These are phyloP conservation scores for Aureobasidium mangrovei DNA, from an alignment of 2,329 filamentous ascomycete genomes.

Conservation along the genomic window DNA sequence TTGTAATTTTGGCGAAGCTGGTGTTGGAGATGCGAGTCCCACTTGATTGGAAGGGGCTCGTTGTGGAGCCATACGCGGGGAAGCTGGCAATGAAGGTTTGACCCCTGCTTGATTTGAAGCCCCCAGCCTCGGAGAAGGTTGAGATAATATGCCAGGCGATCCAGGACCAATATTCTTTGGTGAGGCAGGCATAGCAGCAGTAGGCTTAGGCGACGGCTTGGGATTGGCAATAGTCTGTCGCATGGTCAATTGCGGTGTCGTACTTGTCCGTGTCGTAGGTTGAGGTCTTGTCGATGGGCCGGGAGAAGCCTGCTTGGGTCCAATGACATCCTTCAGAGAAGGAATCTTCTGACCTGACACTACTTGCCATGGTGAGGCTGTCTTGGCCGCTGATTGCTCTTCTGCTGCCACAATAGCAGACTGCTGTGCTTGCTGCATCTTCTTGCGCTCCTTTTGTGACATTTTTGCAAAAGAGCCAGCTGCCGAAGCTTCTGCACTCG, in stretches of 20 bases:
- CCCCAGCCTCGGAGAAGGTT: constrained; percentile 3
- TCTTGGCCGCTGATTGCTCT: constrained; percentile 12
- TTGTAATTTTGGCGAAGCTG: neutral
- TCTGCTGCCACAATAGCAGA: constrained; percentile 26
- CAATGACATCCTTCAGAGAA: constrained; percentile 43
- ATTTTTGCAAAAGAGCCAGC: constrained; percentile 47
- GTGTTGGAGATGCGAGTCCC: constrained; percentile 22
- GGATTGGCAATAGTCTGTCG: constrained; percentile 50
- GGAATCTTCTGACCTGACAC: constrained; percentile 42
- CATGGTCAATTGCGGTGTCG: constrained; percentile 49
- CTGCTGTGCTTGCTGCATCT: constrained; percentile 58
- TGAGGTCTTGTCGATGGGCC: constrained; percentile 18
- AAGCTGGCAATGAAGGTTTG: constrained; percentile 6
- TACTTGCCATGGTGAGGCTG: constrained; percentile 57
- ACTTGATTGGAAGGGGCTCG: constrained; percentile 8
- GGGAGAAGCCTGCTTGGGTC: constrained; percentile 24
- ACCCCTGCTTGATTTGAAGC: neutral
- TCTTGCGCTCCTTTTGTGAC: constrained; percentile 89
- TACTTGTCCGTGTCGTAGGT: constrained; percentile 20
- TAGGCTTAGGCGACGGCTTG: constrained; percentile 18
- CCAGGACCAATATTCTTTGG: constrained; percentile 10
- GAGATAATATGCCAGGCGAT: neutral
- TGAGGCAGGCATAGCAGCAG: constrained; percentile 1
- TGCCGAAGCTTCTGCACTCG: neutral
- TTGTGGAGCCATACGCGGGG: neutral